Base-by-base conservation (phyloP, 2,329 filamentous ascomycete genomes). In the Paracoccidioides lutzii region DNA sequence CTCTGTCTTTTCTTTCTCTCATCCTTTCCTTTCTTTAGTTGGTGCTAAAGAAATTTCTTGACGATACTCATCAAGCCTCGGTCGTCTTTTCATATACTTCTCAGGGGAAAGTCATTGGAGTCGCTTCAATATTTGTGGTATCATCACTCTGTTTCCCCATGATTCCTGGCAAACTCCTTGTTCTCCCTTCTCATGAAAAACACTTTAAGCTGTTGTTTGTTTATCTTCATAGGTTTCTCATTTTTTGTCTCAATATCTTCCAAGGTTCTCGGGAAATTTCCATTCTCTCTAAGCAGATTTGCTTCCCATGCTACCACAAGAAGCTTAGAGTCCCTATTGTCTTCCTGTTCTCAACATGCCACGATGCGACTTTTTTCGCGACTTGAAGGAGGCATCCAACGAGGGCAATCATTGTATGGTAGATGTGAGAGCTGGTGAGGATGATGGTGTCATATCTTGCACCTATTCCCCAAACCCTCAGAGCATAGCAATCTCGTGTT, bases 361-460 rank as follows among this genome's bases (percentile, higher is more conserved):
- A 60, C 78, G 83, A 57, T 80, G 78, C 63, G 77, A 79, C 40
- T 90, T 87, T 67, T 75, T 82, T 50, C 72, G 75, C 52, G 85
- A 90, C 65, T 71, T 76, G 64, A 72, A 66, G 33, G 69, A 71
- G 45, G 75, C 70, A 6, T 71, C 68, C 5, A 58, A 64, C 12
- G 63, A 65, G 43, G 64, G 69, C 22, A 63, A 63, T 2, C 59
- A 71, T 0, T 71, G 76, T 51, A 73, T 93, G 50, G 71, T 71
- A 50, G 65, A 75, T 38, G 71, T 95, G 30, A 71, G 72, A 38
- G 72, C 74, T 40, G 85, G 85, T 14, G 81, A 83, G 4, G 84
- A 86, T 37, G 85, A 91, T 67, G 87, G 86, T 52, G 81, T 87
- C 56, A 75, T 94, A 56, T 77, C 77, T 12, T 85, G 91, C 66